Conservation (phyloP, 2,329 filamentous ascomycete species). For the Alternaria atra region DNA sequence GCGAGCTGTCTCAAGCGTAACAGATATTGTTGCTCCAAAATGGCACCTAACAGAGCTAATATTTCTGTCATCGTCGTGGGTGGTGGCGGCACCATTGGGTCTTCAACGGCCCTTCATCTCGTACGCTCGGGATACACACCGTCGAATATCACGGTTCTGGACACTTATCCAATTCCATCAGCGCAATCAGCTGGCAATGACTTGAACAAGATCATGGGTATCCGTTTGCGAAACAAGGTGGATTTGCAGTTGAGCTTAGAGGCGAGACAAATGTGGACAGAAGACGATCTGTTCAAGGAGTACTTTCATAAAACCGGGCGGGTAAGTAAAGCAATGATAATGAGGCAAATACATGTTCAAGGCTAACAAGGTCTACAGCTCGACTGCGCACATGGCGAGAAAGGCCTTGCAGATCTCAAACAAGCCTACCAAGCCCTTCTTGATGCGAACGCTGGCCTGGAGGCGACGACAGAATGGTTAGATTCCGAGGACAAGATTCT, state of each 20-base stretch:
- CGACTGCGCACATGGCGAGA: slow-evolving; percentile 48
- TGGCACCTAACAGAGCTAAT: slow-evolving; percentile 29
- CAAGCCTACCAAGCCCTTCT: slow-evolving; percentile 51
- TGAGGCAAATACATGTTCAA: background rate
- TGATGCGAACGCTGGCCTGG: slow-evolving; percentile 42
- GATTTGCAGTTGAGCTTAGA: slow-evolving; percentile 45
- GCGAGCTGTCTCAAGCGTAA: background rate
- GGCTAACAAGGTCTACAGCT: slow-evolving; percentile 28
- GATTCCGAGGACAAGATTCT: slow-evolving; percentile 58
- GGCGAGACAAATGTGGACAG: slow-evolving; percentile 54
- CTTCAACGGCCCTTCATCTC: slow-evolving; percentile 62
- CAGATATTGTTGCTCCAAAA: slow-evolving; percentile 4
- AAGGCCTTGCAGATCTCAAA: slow-evolving; percentile 49
- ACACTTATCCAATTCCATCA: slow-evolving; percentile 58
- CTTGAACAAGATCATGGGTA: slow-evolving; percentile 59
- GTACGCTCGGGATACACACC: slow-evolving; percentile 59
- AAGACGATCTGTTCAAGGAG: slow-evolving; percentile 56
- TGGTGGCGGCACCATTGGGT: slow-evolving; percentile 64
- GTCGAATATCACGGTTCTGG: slow-evolving; percentile 59
- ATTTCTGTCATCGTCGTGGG: slow-evolving; percentile 54
- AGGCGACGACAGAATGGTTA: slow-evolving; percentile 55
- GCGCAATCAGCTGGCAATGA: slow-evolving; percentile 61
- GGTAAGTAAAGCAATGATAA: slow-evolving; percentile 18
- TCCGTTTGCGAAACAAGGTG: slow-evolving; percentile 53
- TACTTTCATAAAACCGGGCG: slow-evolving; percentile 59